Evolutionary conservation across 345 rosid genomes (phyloP).

Genomic region (Moricandia moricandioides): DNA sequence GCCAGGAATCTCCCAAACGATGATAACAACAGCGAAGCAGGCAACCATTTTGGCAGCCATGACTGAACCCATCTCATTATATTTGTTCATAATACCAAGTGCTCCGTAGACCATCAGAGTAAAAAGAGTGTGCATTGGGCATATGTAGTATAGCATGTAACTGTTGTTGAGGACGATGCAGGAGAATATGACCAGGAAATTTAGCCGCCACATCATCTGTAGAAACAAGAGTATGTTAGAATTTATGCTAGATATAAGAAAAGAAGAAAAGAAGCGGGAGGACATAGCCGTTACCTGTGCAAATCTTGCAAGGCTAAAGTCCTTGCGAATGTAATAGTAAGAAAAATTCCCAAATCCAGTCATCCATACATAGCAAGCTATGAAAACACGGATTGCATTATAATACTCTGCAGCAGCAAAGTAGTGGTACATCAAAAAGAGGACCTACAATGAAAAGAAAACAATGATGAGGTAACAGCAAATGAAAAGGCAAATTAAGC

Average conservation of each 20-base stretch:
- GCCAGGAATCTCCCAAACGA: constrained; percentile 95
- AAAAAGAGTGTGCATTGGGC: constrained; percentile 99
- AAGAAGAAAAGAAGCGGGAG: not conserved
- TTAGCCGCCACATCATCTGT: constrained; percentile 99
- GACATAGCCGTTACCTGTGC: constrained; percentile 66
- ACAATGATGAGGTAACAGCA: constrained; percentile 17
- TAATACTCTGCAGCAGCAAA: constrained; percentile 94
- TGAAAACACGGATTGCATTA: constrained; percentile 89
- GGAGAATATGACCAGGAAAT: constrained; percentile 85
- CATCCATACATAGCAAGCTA: constrained; percentile 99
- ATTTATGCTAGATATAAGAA: constrained; percentile 11
- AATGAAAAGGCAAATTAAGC: not conserved
- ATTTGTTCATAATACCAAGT: constrained; percentile 84
- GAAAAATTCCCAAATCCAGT: constrained; percentile 99
- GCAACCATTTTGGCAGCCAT: constrained; percentile 67
- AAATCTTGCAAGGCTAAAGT: constrained; percentile 91
- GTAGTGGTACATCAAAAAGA: constrained; percentile 99
- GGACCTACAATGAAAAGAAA: constrained; percentile 58
- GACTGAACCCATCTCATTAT: constrained; percentile 77
- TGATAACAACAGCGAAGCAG: constrained; percentile 83
- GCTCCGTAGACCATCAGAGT: constrained; percentile 98
- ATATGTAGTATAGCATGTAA: constrained; percentile 90
- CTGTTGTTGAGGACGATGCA: constrained; percentile 84
- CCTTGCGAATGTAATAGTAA: constrained; percentile 93
- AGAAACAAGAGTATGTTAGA: constrained; percentile 28